Conservation (phyloP, 768 basidiomycete genomes). For the Cubamyces lactineus region DNA sequence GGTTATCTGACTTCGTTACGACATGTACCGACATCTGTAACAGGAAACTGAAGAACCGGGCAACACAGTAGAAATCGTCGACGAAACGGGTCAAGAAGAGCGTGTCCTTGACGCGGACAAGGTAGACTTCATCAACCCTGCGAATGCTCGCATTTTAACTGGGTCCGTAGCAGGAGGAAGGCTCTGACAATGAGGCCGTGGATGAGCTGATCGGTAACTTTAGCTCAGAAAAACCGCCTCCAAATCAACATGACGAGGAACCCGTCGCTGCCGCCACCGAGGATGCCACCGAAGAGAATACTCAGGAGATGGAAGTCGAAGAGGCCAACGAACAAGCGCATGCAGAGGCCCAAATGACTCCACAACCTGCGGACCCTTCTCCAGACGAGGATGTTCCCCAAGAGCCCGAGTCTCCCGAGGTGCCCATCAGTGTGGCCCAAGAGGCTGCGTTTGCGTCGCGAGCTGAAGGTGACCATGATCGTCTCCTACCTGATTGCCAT, state of each 20-base stretch:
- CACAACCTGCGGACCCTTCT: neutral
- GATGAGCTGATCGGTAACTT: conserved; percentile 19
- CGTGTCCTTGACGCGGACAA: neutral
- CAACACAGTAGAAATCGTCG: no score
- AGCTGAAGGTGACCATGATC: conserved; percentile 10
- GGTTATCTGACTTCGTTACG: no score
- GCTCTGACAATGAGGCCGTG: conserved; percentile 24
- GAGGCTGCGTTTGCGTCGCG: neutral
- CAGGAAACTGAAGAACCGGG: neutral
- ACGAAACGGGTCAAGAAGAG: neutral
- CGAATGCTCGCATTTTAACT: neutral
- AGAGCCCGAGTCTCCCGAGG: conserved; percentile 8
- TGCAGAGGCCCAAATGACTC: neutral
- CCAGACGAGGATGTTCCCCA: conserved; percentile 4
- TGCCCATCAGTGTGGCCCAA: neutral
- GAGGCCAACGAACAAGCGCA: conserved; percentile 6
- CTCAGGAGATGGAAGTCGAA: conserved; percentile 17
- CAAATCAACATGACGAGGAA: neutral
- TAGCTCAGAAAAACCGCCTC: conserved; percentile 10
- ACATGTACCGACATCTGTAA: neutral
- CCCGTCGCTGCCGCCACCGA: neutral
- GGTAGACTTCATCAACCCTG: neutral
- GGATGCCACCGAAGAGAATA: neutral
- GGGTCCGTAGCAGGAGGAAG: conserved; percentile 7
- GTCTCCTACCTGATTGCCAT: neutral